Evolutionary conservation across 306 rosid genomes (phyloP).

Genomic region (Castanospermum australe): DNA sequence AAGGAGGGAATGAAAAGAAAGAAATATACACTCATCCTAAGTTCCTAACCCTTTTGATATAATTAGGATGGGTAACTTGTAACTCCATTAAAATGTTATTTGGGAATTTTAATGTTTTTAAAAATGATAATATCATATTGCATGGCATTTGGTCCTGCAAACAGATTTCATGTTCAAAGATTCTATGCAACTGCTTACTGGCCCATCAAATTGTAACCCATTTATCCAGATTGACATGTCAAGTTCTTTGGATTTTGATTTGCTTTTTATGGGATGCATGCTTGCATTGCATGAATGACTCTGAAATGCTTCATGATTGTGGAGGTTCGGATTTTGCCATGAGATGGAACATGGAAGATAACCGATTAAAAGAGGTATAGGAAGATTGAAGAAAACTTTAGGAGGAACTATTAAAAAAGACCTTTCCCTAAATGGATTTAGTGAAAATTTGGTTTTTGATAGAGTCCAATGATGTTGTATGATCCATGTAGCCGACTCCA

Average conservation of each 20-base stretch:
- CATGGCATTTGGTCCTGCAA: background rate
- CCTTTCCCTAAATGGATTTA: too few species aligned
- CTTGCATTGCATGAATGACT: background rate
- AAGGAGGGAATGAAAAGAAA: background rate
- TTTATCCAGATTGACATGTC: background rate
- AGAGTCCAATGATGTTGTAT: too few species aligned
- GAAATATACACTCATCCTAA: background rate
- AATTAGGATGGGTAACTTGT: background rate
- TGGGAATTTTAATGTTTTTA: background rate
- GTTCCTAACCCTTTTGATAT: too few species aligned
- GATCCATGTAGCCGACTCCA: too few species aligned
- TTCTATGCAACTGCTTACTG: too few species aligned
- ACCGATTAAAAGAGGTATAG: too few species aligned
- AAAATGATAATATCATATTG: background rate
- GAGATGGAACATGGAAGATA: too few species aligned
- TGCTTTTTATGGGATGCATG: background rate
- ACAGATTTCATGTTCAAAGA: background rate
- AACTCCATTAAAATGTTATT: too few species aligned
- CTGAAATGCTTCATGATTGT: background rate
- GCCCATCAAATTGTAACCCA: too few species aligned
- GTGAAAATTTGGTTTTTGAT: too few species aligned
- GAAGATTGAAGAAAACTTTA: too few species aligned
- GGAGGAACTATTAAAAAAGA: too few species aligned
- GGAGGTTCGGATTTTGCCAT: conserved; percentile 4
- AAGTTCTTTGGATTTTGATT: background rate